Conservation (phyloP, 306 rosid species). For the Astragalus glycyphyllos region DNA sequence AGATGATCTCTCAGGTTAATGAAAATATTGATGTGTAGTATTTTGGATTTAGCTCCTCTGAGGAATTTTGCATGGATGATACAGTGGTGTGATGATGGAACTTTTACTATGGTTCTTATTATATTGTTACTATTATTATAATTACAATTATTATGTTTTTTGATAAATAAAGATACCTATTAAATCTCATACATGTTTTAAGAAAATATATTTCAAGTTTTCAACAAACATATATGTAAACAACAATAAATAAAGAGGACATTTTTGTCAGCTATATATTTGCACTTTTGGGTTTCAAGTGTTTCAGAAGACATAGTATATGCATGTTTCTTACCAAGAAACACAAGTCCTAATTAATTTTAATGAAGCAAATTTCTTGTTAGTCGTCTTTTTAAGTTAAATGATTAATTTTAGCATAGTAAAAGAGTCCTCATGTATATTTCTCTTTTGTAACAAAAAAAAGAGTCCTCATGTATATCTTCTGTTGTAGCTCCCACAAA, state of each 20-base stretch:
- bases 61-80: slow-evolving; percentile 20
- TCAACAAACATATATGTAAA: slow-evolving; percentile 11
- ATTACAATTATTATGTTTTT: slow-evolving; percentile 7
- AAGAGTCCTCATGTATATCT: too few species aligned
- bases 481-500: too few species aligned
- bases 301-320: neutral
- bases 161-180: slow-evolving; percentile 30
- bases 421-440: too few species aligned
- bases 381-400: too few species aligned
- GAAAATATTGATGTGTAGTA: slow-evolving; percentile 29
- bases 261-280: slow-evolving; percentile 21
- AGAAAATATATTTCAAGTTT: neutral
- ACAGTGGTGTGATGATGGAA: neutral
- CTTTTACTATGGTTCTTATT: slow-evolving; percentile 12
- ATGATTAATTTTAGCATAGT: too few species aligned
- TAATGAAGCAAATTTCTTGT: too few species aligned
- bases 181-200: neutral
- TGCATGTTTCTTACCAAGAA: slow-evolving; percentile 1
- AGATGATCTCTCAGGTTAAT: slow-evolving; percentile 71
- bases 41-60: neutral
- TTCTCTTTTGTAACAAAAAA: too few species aligned
- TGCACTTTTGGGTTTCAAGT: slow-evolving; percentile 11
- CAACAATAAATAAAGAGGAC: neutral
- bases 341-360: too few species aligned
- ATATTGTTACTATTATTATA: slow-evolving; percentile 32